A percentile compares a stretch with the other conserved stretches of the same genome.
Conservation (phyloP, 345 rosid genomes). For the Eucalyptus curtisii region DNA sequence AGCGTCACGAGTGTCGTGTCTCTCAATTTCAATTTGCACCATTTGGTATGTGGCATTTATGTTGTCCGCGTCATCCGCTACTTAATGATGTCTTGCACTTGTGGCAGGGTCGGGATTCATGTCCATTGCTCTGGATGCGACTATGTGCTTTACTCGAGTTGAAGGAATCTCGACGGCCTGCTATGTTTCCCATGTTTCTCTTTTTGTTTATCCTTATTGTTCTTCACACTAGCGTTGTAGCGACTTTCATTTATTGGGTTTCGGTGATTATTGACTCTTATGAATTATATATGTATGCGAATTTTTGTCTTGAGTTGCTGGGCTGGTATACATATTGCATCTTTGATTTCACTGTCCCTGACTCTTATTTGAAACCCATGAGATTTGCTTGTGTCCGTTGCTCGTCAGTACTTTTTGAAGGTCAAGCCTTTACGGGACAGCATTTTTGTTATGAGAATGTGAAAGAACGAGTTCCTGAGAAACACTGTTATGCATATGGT, state of each 20-base stretch:
- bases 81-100: neutral
- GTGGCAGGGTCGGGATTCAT: conserved; percentile 8
- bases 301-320: neutral
- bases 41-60: neutral
- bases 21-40: conserved; percentile 6
- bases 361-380: neutral
- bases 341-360: neutral
- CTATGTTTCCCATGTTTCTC: neutral
- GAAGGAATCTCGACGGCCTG: conserved; percentile 18
- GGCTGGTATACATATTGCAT: neutral
- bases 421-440: neutral
- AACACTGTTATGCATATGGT: neutral
- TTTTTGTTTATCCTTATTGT: neutral
- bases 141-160: conserved; percentile 8
- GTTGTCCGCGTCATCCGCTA: neutral
- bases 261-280: neutral
- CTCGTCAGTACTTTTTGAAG: neutral
- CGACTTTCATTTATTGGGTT: neutral
- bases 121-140: neutral
- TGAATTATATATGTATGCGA: neutral
- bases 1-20: neutral
- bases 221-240: neutral
- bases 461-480: neutral
- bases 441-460: neutral
- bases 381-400: neutral